These are phyloP conservation scores for Elsinoe arachidis DNA, from an alignment of 2,329 filamentous ascomycete genomes.

Conservation along the genomic window DNA sequence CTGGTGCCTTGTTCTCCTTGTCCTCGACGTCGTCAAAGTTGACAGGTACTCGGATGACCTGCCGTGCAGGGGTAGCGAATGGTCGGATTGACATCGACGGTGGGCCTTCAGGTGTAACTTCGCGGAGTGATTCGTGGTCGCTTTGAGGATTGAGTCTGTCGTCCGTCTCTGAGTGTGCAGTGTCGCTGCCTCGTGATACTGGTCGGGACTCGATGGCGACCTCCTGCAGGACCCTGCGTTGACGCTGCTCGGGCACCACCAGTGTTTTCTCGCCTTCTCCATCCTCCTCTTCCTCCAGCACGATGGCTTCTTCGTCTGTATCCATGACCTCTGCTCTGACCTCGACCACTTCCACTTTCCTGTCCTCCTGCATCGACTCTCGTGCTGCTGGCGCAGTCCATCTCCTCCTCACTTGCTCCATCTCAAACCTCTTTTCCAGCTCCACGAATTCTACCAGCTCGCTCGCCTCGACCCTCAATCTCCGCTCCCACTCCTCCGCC, in stretches of 20 bases:
- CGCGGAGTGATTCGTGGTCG: not conserved
- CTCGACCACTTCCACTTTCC: constrained; percentile 30
- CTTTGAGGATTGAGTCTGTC: not conserved
- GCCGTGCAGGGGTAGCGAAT: constrained; percentile 4
- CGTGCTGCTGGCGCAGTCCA: constrained; percentile 42
- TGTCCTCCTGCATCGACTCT: constrained; percentile 30
- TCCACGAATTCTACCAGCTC: constrained; percentile 70
- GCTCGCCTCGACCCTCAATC: constrained; percentile 57
- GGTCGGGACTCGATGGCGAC: not conserved
- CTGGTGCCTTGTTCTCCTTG: constrained; percentile 20
- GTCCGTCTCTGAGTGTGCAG: not conserved
- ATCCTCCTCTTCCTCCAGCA: not conserved
- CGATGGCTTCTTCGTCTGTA: constrained; percentile 17
- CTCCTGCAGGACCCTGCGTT: not conserved
- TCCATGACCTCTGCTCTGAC: constrained; percentile 15
- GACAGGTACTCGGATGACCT: constrained; percentile 16
- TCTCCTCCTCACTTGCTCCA: not conserved
- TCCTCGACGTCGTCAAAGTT: constrained; percentile 16
- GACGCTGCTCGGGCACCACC: not conserved
- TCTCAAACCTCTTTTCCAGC: constrained; percentile 58
- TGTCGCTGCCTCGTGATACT: not conserved
- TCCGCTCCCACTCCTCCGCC: constrained; percentile 52
- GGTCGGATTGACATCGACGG: constrained; percentile 1
- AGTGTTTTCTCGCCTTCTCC: not conserved
- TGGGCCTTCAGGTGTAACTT: constrained; percentile 10